Evolutionary conservation across 768 basidiomycete genomes (phyloP).

Genomic region (Cytidiella melzeri): DNA sequence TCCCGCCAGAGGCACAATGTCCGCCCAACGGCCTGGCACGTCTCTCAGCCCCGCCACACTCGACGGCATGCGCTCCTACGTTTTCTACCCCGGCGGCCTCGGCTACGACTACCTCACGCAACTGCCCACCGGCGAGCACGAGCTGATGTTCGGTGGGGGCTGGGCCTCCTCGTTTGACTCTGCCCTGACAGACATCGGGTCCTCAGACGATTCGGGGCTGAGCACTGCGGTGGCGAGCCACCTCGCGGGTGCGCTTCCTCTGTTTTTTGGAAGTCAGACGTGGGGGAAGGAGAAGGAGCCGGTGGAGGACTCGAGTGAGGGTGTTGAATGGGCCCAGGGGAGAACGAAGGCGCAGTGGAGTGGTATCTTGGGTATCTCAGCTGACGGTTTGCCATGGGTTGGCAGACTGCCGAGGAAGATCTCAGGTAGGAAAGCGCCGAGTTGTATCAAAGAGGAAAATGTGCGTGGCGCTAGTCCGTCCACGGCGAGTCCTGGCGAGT

Average conservation of each 20-base stretch:
- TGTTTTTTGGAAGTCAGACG: constrained; percentile 43
- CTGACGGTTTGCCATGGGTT: constrained; percentile 64
- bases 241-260: constrained; percentile 43
- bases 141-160: constrained; percentile 68
- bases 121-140: constrained; percentile 36
- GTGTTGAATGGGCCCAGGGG: constrained; percentile 33
- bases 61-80: constrained; percentile 46
- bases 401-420: constrained; percentile 50
- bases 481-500: constrained; percentile 47
- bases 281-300: constrained; percentile 37
- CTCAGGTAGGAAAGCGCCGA: constrained; percentile 31
- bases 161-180: constrained; percentile 28
- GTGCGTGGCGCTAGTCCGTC: neutral
- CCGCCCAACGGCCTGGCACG: constrained; percentile 52
- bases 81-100: constrained; percentile 44
- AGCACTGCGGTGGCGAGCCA: constrained; percentile 34
- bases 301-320: neutral
- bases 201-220: constrained; percentile 31
- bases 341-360: constrained; percentile 56
- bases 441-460: too few relatives aligned
- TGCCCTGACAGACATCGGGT: constrained; percentile 24
- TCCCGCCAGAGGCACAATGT: constrained; percentile 56
- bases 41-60: constrained; percentile 21
- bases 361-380: constrained; percentile 57
- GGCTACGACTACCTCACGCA: constrained; percentile 69